Base-by-base conservation (phyloP, 2,329 filamentous ascomycete species). In the Pseudocercospora fuligena region DNA sequence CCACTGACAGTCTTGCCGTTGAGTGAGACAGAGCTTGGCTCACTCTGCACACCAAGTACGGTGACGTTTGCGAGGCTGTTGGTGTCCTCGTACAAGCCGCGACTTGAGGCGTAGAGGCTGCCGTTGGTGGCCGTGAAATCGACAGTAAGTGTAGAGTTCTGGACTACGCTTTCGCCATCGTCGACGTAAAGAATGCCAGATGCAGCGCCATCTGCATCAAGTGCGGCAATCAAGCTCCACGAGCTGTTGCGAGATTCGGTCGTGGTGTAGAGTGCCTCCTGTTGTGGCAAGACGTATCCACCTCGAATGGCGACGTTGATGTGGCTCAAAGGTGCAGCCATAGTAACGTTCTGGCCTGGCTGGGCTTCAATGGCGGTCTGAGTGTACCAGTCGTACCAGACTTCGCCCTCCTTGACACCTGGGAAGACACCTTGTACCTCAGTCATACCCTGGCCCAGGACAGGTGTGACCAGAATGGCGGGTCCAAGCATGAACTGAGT, bases 301-400 rank as follows among this genome's bases (percentile, higher is more conserved):
- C 91, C 91, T 12, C 90, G 86, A 19, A 94, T 76, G 72, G 86
- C 91, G 1, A 94, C 85, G 0, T 90, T 90, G 46, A 94, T 93
- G 72, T 93, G 87, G 12, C 86, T 86, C 2, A 90, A 78, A 0
- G 88, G 88, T 3, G 88, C 88, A 21, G 82, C 75, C 66, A 90
- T 87, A 3, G 87, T 88, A 12, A 83, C 84, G 74, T 90, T 90
- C 64, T 84, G 80, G 9, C 86, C 85, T 1, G 85, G 79, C 27
- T 80, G 67, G 0, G 82, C 85, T 16, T 81, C 73, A 2, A 92
- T 81, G 0, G 82, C 82, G 0, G 82, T 83, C 60, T 88, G 86
- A n/a, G 85, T 90, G 77, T 93, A 93, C 90, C 90, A 94, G 76
- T 94, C 91, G 73, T 93, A 94, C 89, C 90, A 94, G 1, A 88